Evolutionary conservation across 2,329 filamentous ascomycete species (phyloP).

Genomic region (Fonsecaea nubica): DNA sequence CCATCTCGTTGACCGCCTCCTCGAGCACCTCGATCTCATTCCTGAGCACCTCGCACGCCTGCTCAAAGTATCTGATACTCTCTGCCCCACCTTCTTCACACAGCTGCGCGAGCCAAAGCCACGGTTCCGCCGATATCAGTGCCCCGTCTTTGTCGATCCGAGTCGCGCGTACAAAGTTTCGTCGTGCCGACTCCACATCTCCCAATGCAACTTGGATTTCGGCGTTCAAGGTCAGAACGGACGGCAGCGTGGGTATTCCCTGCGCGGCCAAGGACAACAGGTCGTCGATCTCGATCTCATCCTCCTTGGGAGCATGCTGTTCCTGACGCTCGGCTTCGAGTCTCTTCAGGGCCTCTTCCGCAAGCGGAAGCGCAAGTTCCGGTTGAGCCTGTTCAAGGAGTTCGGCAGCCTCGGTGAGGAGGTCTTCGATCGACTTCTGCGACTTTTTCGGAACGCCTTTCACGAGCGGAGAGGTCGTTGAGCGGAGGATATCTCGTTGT

Average conservation of each 20-base stretch:
- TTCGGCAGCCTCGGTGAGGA: constrained; percentile 63
- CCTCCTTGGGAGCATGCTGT: constrained; percentile 35
- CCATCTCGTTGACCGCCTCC: constrained; percentile 43
- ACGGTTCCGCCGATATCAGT: constrained; percentile 63
- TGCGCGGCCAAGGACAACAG: constrained; percentile 37
- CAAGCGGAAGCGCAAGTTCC: constrained; percentile 62
- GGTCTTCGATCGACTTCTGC: constrained; percentile 59
- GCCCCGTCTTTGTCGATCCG: constrained; percentile 77
- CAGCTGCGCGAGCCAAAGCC: constrained; percentile 81
- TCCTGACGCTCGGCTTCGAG: constrained; percentile 40
- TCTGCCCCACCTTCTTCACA: constrained; percentile 68
- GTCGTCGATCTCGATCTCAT: constrained; percentile 32
- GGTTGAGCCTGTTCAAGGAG: constrained; percentile 65
- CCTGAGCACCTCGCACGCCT: constrained; percentile 73
- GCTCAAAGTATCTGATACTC: constrained; percentile 68
- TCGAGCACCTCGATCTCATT: constrained; percentile 47
- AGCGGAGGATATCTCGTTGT: constrained; percentile 34
- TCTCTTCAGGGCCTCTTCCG: constrained; percentile 57
- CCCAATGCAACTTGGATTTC: constrained; percentile 84
- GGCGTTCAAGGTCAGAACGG: constrained; percentile 76
- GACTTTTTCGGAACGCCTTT: constrained; percentile 53
- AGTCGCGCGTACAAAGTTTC: constrained; percentile 75
- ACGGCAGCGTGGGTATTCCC: constrained; percentile 38
- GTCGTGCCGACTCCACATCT: constrained; percentile 75
- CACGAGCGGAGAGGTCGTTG: constrained; percentile 41